phyloP scores from a whole-genome alignment of 2,329 filamentous ascomycete genomes.

The Aureobasidium sp. region DNA sequence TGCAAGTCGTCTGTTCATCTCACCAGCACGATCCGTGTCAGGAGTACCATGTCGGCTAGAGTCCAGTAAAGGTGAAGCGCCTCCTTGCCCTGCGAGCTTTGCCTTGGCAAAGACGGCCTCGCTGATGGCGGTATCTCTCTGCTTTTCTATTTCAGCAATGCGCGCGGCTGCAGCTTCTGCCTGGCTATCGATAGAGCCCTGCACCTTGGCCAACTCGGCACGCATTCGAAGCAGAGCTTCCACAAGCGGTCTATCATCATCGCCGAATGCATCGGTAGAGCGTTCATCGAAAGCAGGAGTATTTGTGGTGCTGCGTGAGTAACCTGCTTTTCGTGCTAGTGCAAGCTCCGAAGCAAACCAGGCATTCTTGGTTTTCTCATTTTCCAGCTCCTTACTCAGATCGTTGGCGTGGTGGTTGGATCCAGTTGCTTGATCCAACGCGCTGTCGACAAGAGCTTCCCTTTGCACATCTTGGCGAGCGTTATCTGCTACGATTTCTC shows the following conservation, averaged over 20 bases:
- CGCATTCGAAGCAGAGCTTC: slow-evolving; percentile 91
- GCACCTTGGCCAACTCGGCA: slow-evolving; percentile 80
- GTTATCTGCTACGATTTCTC: not conserved
- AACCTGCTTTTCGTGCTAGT: slow-evolving; percentile 83
- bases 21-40: slow-evolving; percentile 61
- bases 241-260: slow-evolving; percentile 85
- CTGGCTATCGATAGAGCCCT: slow-evolving; percentile 82
- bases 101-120: slow-evolving; percentile 95
- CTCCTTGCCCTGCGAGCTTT: slow-evolving; percentile 74
- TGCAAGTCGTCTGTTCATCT: slow-evolving; percentile 79
- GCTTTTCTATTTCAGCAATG: slow-evolving; percentile 89
- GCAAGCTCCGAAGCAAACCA: slow-evolving; percentile 97
- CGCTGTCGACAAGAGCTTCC: slow-evolving; percentile 33
- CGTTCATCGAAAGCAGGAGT: slow-evolving; percentile 71
- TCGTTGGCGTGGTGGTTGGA: slow-evolving; percentile 63
- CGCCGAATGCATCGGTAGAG: slow-evolving; percentile 70
- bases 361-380: slow-evolving; percentile 76
- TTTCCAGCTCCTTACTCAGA: slow-evolving; percentile 79
- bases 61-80: slow-evolving; percentile 35
- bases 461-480: slow-evolving; percentile 5
- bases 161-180: slow-evolving; percentile 76
- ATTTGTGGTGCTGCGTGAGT: slow-evolving; percentile 55
- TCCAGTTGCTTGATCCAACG: slow-evolving; percentile 52
- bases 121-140: slow-evolving; percentile 86
- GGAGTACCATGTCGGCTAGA: slow-evolving; percentile 52